Evolutionary conservation across 2,329 filamentous ascomycete species (phyloP).

Genomic region (Colletotrichum sp.): DNA sequence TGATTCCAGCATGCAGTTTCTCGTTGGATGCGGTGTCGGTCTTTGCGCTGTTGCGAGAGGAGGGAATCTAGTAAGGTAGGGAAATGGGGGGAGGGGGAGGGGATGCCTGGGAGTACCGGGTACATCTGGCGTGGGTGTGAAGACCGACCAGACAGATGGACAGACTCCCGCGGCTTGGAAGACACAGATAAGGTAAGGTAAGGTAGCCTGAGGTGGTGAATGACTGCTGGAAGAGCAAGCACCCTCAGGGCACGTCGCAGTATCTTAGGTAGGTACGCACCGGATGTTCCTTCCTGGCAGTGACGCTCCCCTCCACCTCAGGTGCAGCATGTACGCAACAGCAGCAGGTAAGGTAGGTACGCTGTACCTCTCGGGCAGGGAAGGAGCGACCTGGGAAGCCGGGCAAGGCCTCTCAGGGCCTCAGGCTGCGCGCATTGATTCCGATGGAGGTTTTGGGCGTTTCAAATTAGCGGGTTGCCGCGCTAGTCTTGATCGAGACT

Average conservation of each 20-base stretch:
- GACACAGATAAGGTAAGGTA: neutral
- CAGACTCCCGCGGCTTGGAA: neutral
- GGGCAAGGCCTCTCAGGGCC: neutral
- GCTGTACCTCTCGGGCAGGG: neutral
- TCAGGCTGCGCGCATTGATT: constrained; percentile 19
- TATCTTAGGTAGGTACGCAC: neutral
- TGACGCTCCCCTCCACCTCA: neutral
- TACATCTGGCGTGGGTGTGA: neutral
- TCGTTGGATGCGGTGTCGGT: neutral
- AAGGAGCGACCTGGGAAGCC: neutral
- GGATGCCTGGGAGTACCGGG: neutral
- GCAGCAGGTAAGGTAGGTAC: neutral
- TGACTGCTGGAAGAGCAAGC: neutral
- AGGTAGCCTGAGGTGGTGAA: neutral
- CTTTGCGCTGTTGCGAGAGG: neutral
- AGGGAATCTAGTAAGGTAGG: neutral
- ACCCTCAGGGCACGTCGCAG: neutral
- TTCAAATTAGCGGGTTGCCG: constrained; percentile 22
- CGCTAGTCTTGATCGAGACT: constrained; percentile 17
- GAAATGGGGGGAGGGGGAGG: neutral
- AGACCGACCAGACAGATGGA: neutral
- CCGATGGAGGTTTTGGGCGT: constrained; percentile 23
- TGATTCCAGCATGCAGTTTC: neutral
- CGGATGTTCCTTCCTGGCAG: neutral
- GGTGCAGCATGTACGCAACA: neutral